Base-by-base conservation (phyloP, 495 filamentous ascomycete species). In the Apodospora peruviana region DNA sequence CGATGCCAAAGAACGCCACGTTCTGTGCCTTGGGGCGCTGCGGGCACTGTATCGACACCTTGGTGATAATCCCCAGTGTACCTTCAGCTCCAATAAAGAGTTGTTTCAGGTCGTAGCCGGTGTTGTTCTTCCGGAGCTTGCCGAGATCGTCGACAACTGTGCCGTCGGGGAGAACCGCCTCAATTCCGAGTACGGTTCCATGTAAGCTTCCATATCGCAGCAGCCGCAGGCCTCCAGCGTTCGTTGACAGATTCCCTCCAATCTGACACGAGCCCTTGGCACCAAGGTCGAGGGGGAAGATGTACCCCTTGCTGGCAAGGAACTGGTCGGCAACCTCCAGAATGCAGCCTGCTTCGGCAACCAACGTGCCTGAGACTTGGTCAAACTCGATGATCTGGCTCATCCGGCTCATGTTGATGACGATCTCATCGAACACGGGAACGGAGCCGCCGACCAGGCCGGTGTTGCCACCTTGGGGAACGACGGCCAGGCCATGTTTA, bases 181-280 rank as follows among this genome's bases (percentile, higher is more conserved):
- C 91, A 24, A 98, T 74, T 16, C 93, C 93, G 10, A 98, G 75
- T 1, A 96, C 88, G 29, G 75, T 97, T 1, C 93, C 93, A 64
- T 97, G 93, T 42, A 98, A 72, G 71, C 86, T 93, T 29, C 93
- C 93, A 66, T 98, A 98, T 25, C 93, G 81, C 19, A 98, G 76
- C 12, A 98, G 73, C 35, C 93, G 81, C 27, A 98, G 77, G 0
- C 93, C 93, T 41, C 93, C 93, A 1, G 93, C 93, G 57, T 98
- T 98, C 27, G 91, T 95, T 0, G 93, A 82, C n/a, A 97, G 85
- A 60, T 96, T 97, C n/a, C 94, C 93, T 49, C 94, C 93, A 49
- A 98, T 85, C 42, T 97, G 94, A 71, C 94, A 97, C 9, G 89
- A 95, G 8, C 93, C 93, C 71, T 98, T 98, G 1, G 93, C 93